These are phyloP conservation scores for Ophiostoma pallidulum DNA, from an alignment of 2,329 filamentous ascomycete species.

Conservation along the genomic window DNA sequence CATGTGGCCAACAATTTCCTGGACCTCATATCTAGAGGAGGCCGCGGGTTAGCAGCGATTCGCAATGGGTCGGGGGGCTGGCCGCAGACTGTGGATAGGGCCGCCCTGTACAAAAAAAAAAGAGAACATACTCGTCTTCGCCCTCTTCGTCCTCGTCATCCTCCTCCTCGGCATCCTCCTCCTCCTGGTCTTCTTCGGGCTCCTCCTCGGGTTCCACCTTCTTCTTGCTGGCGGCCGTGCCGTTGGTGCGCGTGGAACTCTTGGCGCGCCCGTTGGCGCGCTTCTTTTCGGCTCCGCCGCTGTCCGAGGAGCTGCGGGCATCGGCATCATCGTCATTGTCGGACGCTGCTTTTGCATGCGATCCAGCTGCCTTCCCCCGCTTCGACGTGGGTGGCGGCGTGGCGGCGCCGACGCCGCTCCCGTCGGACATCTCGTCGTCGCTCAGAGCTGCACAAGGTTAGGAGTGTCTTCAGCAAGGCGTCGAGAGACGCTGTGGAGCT, in stretches of 20 bases:
- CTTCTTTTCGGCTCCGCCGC: constrained; percentile 17
- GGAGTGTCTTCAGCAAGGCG: background rate
- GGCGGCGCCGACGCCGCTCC: constrained; percentile 19
- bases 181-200: constrained; percentile 7
- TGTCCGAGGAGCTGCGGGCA: constrained; percentile 17
- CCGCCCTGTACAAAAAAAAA: too few relatives aligned
- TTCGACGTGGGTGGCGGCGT: constrained; percentile 18
- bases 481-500: too few relatives aligned
- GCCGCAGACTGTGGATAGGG: too few relatives aligned
- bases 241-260: background rate
- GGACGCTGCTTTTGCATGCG: constrained; percentile 17
- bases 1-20: constrained; percentile 60
- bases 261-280: constrained; percentile 14
- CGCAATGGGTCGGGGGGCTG: too few relatives aligned
- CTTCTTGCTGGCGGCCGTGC: background rate
- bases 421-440: constrained; percentile 32
- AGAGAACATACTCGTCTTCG: constrained; percentile 28
- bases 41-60: constrained; percentile 17
- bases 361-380: constrained; percentile 27
- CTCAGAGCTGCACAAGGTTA: constrained; percentile 27
- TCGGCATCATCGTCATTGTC: constrained; percentile 21
- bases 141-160: constrained; percentile 29
- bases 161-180: constrained; percentile 21
- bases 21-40: constrained; percentile 56
- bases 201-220: background rate